Base-by-base conservation (phyloP, 192 early-diverging fungal genomes). In the Coemansia sp. region DNA sequence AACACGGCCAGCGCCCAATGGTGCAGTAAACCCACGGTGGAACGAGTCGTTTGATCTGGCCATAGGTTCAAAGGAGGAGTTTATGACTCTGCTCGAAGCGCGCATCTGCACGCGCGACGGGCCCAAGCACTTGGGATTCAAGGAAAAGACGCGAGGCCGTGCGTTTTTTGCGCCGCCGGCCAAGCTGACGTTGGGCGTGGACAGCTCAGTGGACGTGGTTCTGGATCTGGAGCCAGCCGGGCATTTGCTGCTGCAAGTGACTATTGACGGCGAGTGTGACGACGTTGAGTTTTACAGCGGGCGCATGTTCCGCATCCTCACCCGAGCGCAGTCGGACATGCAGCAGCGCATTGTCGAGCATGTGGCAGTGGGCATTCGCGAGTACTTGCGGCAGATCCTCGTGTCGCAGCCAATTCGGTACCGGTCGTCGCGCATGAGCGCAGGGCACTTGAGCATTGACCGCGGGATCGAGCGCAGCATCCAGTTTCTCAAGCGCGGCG, bases 261-360 rank as follows among this genome's bases (percentile, higher is more conserved):
- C 86, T 11, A 88, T 92, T 83, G 88, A 90, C 56, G 86, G 86
- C 31, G 92, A 91, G 67, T 84, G 84, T 50, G 88, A 91, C 34
- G 89, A 90, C 66, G 83, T 86, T n/a, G 88, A 90, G 67, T 93
- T 91, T 67, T 92, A 87, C 81, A 91, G 90, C 58, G 88, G 89
- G 31, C 84, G 86, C 61, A 87, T 89, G 25, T 90, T 90, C 74
- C 85, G 90, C 26, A 83, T 75, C 15, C 56, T 93, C 20, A 85
- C 87, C 63, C 82, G 89, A 24, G 82, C 88, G 26, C 81, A 87
- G 56, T 79, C 85, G 18, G 88, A 92, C 54, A 83, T 89, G 70
- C 82, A 84, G 54, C 82, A 86, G 54, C 79, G 81, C 26, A 87
- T 91, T 68, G 86, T 90, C 10, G 87, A 91, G 61, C 82, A 89